Base-by-base conservation (phyloP, 139 green algal genomes). In the Coelastrella sp. region DNA sequence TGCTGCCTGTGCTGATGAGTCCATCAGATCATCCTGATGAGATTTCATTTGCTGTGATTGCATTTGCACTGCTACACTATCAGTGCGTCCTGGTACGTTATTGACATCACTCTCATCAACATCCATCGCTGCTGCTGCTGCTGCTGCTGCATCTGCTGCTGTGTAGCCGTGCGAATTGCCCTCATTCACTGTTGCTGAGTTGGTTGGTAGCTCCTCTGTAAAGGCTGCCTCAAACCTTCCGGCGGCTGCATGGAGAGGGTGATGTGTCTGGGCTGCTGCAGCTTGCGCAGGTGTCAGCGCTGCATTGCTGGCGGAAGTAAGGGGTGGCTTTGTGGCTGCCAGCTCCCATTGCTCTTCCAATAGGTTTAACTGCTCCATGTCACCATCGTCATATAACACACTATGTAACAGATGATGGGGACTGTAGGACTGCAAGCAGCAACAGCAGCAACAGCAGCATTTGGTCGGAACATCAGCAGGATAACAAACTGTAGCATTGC, bases 281-380 rank as follows among this genome's bases (percentile, higher is more conserved):
- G 66, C 35, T 53, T 4, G 66, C 5, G 30, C 30, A 37, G 21
- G 48, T 60, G 40, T 21, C 19, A 51, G 23, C 32, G 19, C 67
- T 25, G 19, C 51, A 50, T 35, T 51, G 50, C 34, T 63, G 23
- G 19, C 3, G 19, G 53, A 21, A 8, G 17, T 11, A n/a, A 3
- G 38, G 41, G 30, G 30, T 21, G 27, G 15, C 17, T 43, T 27
- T 43, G 71, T 32, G 48, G 41, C 71, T 32, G 7, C 25, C 32
- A 50, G 73, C 19, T 51, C 21, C 73, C 73, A 81, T 50, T 68
- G 50, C 48, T 81, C 73, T 60, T 81, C 73, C 7, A n/a, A 32
- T 5, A 81, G 50, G 48, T 81, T 81, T 17, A 66, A 34, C 48
- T 68, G 50, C 35, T 81, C 73, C 23, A 81, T 4, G 5, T 81